Percentiles rank a stretch among this genome's conserved stretches.
phyloP scores from a whole-genome alignment of 768 basidiomycete genomes.

The Erythrobasidium yunnanense region DNA sequence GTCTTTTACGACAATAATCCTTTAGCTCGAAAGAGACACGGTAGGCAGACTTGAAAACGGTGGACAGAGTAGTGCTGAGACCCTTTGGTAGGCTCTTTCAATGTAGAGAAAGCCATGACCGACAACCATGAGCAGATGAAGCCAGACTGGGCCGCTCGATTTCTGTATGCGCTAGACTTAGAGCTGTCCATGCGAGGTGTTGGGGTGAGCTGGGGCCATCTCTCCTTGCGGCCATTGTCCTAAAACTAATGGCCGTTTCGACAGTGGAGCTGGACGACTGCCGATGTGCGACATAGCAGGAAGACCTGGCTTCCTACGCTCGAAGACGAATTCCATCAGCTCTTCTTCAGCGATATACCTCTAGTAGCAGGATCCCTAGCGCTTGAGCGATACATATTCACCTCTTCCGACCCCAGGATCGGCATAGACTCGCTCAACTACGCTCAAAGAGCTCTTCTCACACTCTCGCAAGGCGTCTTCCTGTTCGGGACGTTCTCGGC shows the following conservation, averaged over 20 bases:
- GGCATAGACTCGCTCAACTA: slow-evolving; percentile 22
- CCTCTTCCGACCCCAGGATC: neutral
- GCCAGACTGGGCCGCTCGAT: neutral
- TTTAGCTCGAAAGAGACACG: neutral
- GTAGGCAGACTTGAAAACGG: neutral
- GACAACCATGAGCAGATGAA: slow-evolving; percentile 5
- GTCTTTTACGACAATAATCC: slow-evolving; percentile 9
- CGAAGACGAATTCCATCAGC: slow-evolving; percentile 16
- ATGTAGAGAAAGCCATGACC: slow-evolving; percentile 4
- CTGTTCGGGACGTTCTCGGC: slow-evolving; percentile 24
- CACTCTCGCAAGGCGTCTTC: slow-evolving; percentile 22
- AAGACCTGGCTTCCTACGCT: slow-evolving; percentile 21
- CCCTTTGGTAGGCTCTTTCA: neutral
- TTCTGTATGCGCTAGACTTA: slow-evolving; percentile 13
- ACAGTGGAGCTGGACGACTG: slow-evolving; percentile 25
- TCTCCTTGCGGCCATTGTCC: neutral
- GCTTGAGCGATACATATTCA: slow-evolving; percentile 8
- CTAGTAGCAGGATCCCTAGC: slow-evolving; percentile 7
- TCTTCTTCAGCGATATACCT: slow-evolving; percentile 25
- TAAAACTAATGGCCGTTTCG: neutral
- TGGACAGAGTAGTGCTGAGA: neutral
- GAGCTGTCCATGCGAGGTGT: slow-evolving; percentile 24
- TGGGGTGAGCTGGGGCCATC: neutral
- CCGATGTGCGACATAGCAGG: slow-evolving; percentile 19
- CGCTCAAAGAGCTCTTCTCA: slow-evolving; percentile 1